phyloP scores from a whole-genome alignment of 2,329 filamentous ascomycete species.

The Stachybotrys chlorohalonatus region DNA sequence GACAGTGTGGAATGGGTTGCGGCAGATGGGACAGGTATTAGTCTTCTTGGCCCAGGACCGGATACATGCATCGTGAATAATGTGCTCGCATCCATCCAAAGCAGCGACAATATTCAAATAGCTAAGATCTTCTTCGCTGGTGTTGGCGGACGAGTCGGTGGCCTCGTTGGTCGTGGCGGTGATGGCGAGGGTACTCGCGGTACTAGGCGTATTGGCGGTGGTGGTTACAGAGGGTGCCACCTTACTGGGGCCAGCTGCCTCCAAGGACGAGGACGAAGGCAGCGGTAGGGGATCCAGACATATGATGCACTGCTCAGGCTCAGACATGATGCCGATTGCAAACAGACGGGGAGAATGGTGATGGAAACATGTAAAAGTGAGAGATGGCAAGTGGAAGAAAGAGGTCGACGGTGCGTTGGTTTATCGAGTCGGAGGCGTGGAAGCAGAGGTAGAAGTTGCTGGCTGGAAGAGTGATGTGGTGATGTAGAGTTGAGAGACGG shows the following conservation, averaged over 20 bases:
- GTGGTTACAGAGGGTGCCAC: not conserved
- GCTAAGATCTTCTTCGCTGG: slow-evolving; percentile 16
- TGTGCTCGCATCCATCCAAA: slow-evolving; percentile 74
- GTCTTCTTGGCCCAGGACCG: slow-evolving; percentile 93
- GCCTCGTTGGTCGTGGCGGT: not conserved
- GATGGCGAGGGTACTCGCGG: not conserved
- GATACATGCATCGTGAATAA: slow-evolving; percentile 86
- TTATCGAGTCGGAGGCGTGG: not conserved
- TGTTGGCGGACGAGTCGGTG: not conserved
- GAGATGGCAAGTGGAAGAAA: slow-evolving; percentile 8
- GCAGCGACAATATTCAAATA: slow-evolving; percentile 43
- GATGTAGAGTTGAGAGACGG: not conserved
- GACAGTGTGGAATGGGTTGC: slow-evolving; percentile 82
- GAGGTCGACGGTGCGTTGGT: not conserved
- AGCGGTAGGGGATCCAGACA: slow-evolving; percentile 52
- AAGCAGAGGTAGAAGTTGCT: not conserved
- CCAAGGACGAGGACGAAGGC: slow-evolving; percentile 18
- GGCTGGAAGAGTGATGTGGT: not conserved
- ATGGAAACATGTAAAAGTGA: slow-evolving; percentile 38
- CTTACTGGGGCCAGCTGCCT: slow-evolving; percentile 1
- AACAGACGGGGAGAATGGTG: slow-evolving; percentile 23
- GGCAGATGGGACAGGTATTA: slow-evolving; percentile 96
- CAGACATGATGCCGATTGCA: slow-evolving; percentile 37
- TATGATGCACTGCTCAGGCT: slow-evolving; percentile 60
- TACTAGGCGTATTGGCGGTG: not conserved